These are phyloP conservation scores for Mycena crocata DNA, from an alignment of 768 basidiomycete species.

Conservation along the genomic window DNA sequence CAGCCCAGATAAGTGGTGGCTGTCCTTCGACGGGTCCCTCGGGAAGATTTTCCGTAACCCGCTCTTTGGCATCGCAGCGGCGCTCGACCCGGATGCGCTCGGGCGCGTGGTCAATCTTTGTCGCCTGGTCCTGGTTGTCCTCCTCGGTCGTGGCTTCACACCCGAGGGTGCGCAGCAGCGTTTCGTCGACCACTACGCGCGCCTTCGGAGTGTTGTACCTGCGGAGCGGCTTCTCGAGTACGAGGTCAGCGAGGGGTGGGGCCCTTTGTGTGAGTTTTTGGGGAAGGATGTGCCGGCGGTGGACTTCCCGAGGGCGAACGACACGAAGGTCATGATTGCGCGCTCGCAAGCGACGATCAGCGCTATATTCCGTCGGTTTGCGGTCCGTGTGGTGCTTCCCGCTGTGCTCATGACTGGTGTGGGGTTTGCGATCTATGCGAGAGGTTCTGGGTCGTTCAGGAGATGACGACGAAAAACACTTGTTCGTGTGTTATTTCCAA, in stretches of 20 bases:
- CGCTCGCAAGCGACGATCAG: neutral
- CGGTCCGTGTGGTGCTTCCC: too few species aligned
- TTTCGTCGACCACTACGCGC: neutral
- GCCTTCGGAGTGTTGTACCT: conserved; percentile 3
- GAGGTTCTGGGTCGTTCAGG: too few species aligned
- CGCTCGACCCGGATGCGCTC: too few species aligned
- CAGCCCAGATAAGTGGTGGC: conserved; percentile 5
- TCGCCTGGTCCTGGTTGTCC: neutral
- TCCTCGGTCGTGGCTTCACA: conserved; percentile 4
- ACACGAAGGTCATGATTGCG: conserved; percentile 4
- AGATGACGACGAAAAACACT: too few species aligned
- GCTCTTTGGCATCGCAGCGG: too few species aligned
- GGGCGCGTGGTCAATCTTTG: conserved; percentile 1
- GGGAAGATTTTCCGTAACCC: neutral
- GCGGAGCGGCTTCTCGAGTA: conserved; percentile 1
- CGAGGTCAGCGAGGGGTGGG: conserved; percentile 11
- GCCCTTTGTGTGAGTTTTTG: conserved; percentile 10
- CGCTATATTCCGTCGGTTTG: conserved; percentile 9
- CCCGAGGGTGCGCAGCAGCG: neutral
- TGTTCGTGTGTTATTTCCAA: too few species aligned
- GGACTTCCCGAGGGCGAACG: conserved; percentile 8
- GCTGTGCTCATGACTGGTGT: too few species aligned
- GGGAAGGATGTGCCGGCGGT: conserved; percentile 3
- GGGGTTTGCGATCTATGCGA: too few species aligned
- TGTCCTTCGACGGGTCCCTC: conserved; percentile 1